Evolutionary conservation across 306 rosid species (phyloP), one percentile per base, ranked within the genome.

Genomic region (Malus fusca): DNA sequence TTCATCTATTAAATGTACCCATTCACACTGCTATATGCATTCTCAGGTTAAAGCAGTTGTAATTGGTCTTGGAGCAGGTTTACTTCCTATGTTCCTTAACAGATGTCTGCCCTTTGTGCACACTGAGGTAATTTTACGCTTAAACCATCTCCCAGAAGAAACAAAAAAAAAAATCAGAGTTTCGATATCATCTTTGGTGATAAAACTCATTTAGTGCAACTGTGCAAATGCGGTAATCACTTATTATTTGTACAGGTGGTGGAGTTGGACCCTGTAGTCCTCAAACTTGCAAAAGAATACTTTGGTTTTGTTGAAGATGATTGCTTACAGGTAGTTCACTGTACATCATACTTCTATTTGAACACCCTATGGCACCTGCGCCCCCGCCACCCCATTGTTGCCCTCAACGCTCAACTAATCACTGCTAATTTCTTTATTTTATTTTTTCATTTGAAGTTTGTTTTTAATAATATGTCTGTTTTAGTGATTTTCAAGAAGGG

Each of bases 61-160:
- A 73, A 64, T 94, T 33, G 98, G 98, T 79, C 98, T 94, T 79
- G 98, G 98, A 79, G 98, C 98, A 23, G 98, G 98, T 77, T 85
- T 94, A 83, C 90, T 94, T 80, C 96, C 98, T 22, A 94, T 92
- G 97, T 91, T 94, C 78, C 97, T 94, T 87, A 93, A 84, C 69
- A 86, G 87, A 40, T 90, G 97, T 79, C 83, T 90, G 79, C 89
- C 82, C 62, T 80, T 88, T 75, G 63, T 94, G 85, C 91, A 90
- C 77, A 77, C 92, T 66, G 96, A 94, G 98, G 98, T 94, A 86
- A 78, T 52, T 66, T 22, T 33, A 23, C 9, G 6, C 53, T 67
- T 64, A 58, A 40, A 15, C 55, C 68, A 42, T 62, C 72, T 44
- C 11, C 51, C 51, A 18, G 72, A 23, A 59, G 5, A 62, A 65